These are phyloP conservation scores for Quercus aquifolioides DNA, from an alignment of 306 rosid genomes.

Conservation along the genomic window DNA sequence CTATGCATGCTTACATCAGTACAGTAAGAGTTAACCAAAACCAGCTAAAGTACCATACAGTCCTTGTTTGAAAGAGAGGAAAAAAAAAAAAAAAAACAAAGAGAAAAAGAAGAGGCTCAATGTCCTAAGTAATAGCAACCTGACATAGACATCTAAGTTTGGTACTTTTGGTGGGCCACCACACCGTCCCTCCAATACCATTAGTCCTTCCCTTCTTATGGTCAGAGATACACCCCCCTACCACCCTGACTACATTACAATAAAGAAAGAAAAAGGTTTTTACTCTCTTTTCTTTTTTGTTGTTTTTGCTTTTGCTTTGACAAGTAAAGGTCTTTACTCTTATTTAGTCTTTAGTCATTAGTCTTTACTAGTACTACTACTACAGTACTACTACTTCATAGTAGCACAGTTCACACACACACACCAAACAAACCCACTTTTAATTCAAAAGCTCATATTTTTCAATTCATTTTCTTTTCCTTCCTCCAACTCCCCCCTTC, in stretches of 20 bases:
- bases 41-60: neutral
- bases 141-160: conserved; percentile 29
- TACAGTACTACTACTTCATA: neutral
- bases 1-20: no score
- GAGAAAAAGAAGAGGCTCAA: neutral
- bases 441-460: conserved; percentile 40
- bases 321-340: no score
- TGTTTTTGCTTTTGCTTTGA: no score
- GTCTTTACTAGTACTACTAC: no score
- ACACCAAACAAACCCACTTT: conserved; percentile 1
- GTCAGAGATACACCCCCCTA: conserved; percentile 26
- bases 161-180: conserved; percentile 39
- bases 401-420: conserved; percentile 25
- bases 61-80: neutral
- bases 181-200: conserved; percentile 23
- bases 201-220: conserved; percentile 8
- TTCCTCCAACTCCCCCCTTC: neutral
- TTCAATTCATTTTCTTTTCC: conserved; percentile 34
- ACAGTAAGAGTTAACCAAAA: no score
- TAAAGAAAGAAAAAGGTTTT: conserved; percentile 10
- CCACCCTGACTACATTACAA: neutral
- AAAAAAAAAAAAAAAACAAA: no score
- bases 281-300: neutral
- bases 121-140: conserved; percentile 17
- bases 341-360: no score